Conservation (phyloP, 805 yeast genomes). For the Saccharomyces mikatae region DNA sequence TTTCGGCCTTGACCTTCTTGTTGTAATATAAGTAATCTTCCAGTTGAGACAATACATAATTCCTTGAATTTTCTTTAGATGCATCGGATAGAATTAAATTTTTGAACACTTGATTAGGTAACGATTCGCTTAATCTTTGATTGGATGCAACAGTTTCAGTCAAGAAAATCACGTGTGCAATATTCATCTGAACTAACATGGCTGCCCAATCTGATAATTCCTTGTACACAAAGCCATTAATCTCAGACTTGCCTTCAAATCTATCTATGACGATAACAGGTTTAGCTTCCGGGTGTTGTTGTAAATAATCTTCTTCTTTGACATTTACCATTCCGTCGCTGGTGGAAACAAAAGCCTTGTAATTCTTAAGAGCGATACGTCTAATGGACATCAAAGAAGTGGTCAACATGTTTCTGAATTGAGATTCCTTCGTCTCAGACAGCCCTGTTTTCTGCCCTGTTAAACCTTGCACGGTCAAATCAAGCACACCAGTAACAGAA, state of each 20-base stretch:
- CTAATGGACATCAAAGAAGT: slow-evolving; percentile 68
- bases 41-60: slow-evolving; percentile 57
- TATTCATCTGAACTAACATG: slow-evolving; percentile 59
- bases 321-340: slow-evolving; percentile 31
- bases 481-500: slow-evolving; percentile 67
- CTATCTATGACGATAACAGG: slow-evolving; percentile 83
- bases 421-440: slow-evolving; percentile 74
- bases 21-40: slow-evolving; percentile 13
- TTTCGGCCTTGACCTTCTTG: slow-evolving; percentile 11
- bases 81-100: slow-evolving; percentile 75
- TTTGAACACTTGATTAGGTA: slow-evolving; percentile 85
- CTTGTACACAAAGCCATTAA: slow-evolving; percentile 58
- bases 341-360: slow-evolving; percentile 29
- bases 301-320: slow-evolving; percentile 74
- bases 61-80: slow-evolving; percentile 55
- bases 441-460: slow-evolving; percentile 93
- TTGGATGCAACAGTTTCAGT: slow-evolving; percentile 79
- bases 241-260: slow-evolving; percentile 50
- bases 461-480: slow-evolving; percentile 78
- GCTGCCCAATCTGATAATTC: slow-evolving; percentile 88
- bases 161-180: slow-evolving; percentile 83
- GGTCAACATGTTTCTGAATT: slow-evolving; percentile 70
- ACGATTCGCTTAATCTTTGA: slow-evolving; percentile 55
- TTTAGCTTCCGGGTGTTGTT: slow-evolving; percentile 74
- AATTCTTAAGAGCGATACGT: slow-evolving; percentile 46